Conservation (phyloP, 2,329 filamentous ascomycete genomes). For the Fusarium foetens region DNA sequence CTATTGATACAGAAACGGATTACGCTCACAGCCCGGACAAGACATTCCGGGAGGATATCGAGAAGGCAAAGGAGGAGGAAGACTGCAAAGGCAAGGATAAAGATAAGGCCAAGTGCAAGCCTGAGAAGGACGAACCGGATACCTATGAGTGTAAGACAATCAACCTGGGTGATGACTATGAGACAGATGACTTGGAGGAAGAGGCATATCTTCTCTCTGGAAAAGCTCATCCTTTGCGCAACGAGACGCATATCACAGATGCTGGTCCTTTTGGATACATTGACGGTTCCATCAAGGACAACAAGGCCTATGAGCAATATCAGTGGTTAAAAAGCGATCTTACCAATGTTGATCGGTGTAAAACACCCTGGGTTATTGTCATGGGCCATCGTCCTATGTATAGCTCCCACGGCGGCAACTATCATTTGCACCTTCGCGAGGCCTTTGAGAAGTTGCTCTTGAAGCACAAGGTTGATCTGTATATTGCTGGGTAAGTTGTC, state of each 20-base stretch:
- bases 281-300: not conserved
- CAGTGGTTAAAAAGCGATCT: not conserved
- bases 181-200: not conserved
- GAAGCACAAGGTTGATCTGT: not conserved
- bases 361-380: not conserved
- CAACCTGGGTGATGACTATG: not conserved
- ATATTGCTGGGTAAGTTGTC: not conserved
- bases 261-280: not conserved
- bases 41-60: not conserved
- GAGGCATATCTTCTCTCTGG: not conserved
- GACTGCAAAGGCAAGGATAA: not conserved
- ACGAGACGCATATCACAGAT: not conserved
- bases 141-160: not conserved
- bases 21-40: not conserved
- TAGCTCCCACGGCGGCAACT: not conserved
- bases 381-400: slow-evolving; percentile 9
- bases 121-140: fast-evolving
- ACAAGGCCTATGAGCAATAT: not conserved
- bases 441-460: not conserved
- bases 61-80: not conserved
- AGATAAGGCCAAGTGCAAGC: fast-evolving
- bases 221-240: not conserved
- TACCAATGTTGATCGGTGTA: not conserved
- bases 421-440: not conserved
- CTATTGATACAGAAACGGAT: slow-evolving; percentile 1